Conservation (phyloP, 2,329 filamentous ascomycete species). For the Claviceps sp. region DNA sequence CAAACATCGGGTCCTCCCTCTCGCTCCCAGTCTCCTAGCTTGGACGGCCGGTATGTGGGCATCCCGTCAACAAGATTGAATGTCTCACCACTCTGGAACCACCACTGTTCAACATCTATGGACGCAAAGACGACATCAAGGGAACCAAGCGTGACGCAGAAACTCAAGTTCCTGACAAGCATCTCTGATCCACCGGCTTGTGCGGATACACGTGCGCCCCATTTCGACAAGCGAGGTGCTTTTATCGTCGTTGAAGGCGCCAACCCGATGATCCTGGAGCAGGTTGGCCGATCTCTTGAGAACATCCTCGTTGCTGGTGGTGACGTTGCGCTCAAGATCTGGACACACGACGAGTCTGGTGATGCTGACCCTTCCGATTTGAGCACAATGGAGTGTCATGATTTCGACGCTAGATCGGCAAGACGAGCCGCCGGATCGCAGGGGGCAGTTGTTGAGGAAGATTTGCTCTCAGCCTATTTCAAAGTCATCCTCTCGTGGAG, state of each 20-base stretch:
- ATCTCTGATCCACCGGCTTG: conserved; percentile 56
- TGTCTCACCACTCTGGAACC: conserved; percentile 3
- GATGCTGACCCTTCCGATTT: not conserved
- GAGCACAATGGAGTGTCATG: conserved; percentile 2
- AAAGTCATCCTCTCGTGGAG: conserved; percentile 57
- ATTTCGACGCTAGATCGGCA: not conserved
- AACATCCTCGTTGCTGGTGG: conserved; percentile 39
- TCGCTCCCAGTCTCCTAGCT: conserved; percentile 12
- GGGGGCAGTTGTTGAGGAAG: conserved; percentile 13
- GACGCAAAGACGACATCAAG: conserved; percentile 19
- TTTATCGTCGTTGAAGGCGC: conserved; percentile 76
- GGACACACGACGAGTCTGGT: conserved; percentile 22
- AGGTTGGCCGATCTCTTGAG: conserved; percentile 52
- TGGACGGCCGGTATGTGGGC: conserved; percentile 15
- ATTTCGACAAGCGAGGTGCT: conserved; percentile 48
- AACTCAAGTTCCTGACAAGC: conserved; percentile 61
- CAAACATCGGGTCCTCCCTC: conserved; percentile 28
- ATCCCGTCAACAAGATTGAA: conserved; percentile 16
- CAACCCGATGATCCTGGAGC: conserved; percentile 32
- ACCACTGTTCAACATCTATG: conserved; percentile 14
- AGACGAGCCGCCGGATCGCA: not conserved
- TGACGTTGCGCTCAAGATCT: conserved; percentile 29
- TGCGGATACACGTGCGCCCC: conserved; percentile 17
- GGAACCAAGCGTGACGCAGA: conserved; percentile 54
- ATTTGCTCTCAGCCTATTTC: conserved; percentile 47